A percentile compares a stretch with the other conserved stretches of the same genome.
Conservation (phyloP, 257 asterid genomes). For the Anisodus tanguticus region DNA sequence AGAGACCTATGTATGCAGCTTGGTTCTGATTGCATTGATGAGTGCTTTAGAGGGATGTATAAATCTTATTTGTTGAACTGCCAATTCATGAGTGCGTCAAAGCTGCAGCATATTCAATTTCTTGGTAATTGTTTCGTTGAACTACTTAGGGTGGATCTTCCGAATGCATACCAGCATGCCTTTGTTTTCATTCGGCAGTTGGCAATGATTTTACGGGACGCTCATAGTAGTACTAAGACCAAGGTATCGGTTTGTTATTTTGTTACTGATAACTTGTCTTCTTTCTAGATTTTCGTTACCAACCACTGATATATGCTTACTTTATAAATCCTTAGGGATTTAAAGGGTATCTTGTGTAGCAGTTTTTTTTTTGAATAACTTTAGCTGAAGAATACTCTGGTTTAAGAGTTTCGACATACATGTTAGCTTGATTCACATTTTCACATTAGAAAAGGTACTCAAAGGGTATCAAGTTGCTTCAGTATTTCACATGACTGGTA, state of each 20-base stretch:
- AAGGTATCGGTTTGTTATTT: conserved; percentile 44
- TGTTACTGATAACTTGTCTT: background rate
- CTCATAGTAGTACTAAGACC: conserved; percentile 55
- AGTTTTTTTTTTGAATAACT: background rate
- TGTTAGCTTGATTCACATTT: background rate
- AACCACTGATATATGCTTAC: background rate
- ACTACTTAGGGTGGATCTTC: conserved; percentile 70
- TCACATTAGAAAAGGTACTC: background rate
- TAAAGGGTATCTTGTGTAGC: background rate
- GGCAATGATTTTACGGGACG: conserved; percentile 78
- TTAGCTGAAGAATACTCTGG: conserved; percentile 25
- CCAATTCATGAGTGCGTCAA: conserved; percentile 71
- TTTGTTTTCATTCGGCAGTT: conserved; percentile 88
- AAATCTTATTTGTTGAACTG: conserved; percentile 87
- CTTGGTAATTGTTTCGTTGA: conserved; percentile 86
- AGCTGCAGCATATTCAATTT: conserved; percentile 87
- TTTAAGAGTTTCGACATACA: background rate
- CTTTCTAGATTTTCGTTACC: background rate
- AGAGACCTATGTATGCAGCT: conserved; percentile 79
- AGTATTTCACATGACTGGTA: background rate
- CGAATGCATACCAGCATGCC: conserved; percentile 87
- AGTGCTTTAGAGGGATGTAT: conserved; percentile 92
- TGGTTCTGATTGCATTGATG: conserved; percentile 82
- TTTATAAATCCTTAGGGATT: background rate
- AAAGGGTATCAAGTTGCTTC: conserved; percentile 15